These are phyloP conservation scores for Cynanchum wilfordii DNA, from an alignment of 257 asterid genomes.

Conservation along the genomic window DNA sequence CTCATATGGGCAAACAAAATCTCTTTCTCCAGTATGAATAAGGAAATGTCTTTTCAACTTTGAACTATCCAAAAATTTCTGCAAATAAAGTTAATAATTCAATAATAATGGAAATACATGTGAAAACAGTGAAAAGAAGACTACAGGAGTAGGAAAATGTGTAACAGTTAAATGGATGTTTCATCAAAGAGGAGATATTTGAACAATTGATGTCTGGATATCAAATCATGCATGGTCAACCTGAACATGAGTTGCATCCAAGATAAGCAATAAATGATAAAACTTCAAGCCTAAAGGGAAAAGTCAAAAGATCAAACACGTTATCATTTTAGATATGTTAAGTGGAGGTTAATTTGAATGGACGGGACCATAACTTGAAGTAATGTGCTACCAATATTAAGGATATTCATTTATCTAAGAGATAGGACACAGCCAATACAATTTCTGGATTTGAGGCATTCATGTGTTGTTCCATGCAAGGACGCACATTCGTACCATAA, in stretches of 20 bases:
- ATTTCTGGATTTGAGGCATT: not conserved
- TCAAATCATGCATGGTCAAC: not conserved
- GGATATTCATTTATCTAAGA: not conserved
- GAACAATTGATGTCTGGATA: not conserved
- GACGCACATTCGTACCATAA: not conserved
- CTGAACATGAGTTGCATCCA: not conserved
- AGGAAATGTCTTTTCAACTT: slow-evolving; percentile 91
- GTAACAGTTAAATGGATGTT: not conserved
- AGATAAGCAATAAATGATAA: not conserved
- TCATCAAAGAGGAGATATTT: not conserved
- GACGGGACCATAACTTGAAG: not conserved
- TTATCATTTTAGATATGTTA: not conserved
- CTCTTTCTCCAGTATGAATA: slow-evolving; percentile 94
- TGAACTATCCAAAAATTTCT: slow-evolving; percentile 99
- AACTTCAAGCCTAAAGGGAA: not conserved
- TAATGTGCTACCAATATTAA: not conserved
- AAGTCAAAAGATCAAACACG: not conserved
- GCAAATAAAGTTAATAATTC: slow-evolving; percentile 31
- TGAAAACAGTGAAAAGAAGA: not conserved
- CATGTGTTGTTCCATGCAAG: not conserved
- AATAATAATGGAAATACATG: not conserved
- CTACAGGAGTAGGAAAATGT: not conserved
- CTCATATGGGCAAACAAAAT: slow-evolving; percentile 91
- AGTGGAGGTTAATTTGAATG: not conserved
- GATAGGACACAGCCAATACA: not conserved